Evolutionary conservation across 164 flowering plant genomes (phyloP).

Genomic region (Vitis cinerea): DNA sequence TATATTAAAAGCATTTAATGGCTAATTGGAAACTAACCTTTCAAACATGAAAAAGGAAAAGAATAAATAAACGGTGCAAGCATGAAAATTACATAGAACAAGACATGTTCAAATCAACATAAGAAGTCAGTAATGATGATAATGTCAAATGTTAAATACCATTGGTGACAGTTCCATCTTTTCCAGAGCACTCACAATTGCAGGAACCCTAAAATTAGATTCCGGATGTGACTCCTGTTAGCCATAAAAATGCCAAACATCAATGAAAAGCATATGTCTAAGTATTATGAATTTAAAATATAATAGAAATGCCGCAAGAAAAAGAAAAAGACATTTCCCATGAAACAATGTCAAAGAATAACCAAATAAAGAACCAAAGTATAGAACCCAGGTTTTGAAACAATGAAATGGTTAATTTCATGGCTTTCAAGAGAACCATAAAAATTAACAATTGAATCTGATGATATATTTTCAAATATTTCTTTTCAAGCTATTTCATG

Average conservation of each 20-base stretch:
- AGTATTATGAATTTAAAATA: neutral
- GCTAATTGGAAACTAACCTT: too few species aligned
- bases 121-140: too few species aligned
- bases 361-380: neutral
- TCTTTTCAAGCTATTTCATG: too few species aligned
- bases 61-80: neutral
- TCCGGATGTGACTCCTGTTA: conserved; percentile 88
- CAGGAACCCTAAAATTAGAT: conserved; percentile 77
- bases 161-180: conserved; percentile 67
- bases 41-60: too few species aligned
- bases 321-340: neutral
- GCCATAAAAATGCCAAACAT: conserved; percentile 9
- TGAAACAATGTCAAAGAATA: neutral
- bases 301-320: neutral
- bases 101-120: too few species aligned
- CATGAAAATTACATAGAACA: neutral
- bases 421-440: too few species aligned
- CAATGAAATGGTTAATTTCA: too few species aligned
- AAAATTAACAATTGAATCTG: too few species aligned
- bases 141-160: conserved; percentile 33
- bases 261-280: neutral
- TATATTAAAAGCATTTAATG: too few species aligned
- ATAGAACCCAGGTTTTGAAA: too few species aligned
- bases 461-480: too few species aligned
- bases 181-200: conserved; percentile 71